Conservation (phyloP, 2,329 filamentous ascomycete species). For the Stemphylium lycopersici region DNA sequence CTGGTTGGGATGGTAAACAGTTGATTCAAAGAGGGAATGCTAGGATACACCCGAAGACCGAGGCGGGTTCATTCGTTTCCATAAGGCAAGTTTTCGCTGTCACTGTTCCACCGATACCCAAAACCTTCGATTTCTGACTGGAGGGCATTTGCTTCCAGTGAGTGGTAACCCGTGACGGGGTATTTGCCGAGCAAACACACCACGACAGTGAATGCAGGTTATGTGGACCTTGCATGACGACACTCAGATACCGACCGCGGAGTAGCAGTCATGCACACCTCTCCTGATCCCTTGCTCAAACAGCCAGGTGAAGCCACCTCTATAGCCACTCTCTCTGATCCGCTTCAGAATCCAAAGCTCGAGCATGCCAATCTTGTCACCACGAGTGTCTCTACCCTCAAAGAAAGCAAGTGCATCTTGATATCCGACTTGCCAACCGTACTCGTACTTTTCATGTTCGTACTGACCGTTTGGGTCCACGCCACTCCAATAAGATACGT, state of each 20-base stretch:
- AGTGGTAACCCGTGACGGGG: neutral
- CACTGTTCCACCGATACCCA: constrained; percentile 2
- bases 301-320: constrained; percentile 57
- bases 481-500: constrained; percentile 59
- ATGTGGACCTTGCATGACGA: neutral
- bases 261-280: constrained; percentile 52
- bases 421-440: constrained; percentile 64
- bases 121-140: neutral
- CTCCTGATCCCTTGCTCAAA: constrained; percentile 58
- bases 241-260: constrained; percentile 24
- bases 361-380: constrained; percentile 62
- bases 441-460: constrained; percentile 61
- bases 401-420: constrained; percentile 62
- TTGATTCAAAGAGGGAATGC: neutral
- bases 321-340: constrained; percentile 58
- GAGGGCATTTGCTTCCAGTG: neutral
- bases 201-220: neutral
- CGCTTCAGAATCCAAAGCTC: constrained; percentile 66
- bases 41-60: neutral
- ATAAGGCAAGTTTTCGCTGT: neutral
- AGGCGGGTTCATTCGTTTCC: neutral
- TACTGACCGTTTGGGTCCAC: constrained; percentile 53
- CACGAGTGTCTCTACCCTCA: constrained; percentile 43
- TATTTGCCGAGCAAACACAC: neutral
- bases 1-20: neutral